Evolutionary conservation across 2,329 filamentous ascomycete genomes (phyloP), one percentile per base, ranked within the genome.

Genomic region (Colletotrichum gloeosporioides): DNA sequence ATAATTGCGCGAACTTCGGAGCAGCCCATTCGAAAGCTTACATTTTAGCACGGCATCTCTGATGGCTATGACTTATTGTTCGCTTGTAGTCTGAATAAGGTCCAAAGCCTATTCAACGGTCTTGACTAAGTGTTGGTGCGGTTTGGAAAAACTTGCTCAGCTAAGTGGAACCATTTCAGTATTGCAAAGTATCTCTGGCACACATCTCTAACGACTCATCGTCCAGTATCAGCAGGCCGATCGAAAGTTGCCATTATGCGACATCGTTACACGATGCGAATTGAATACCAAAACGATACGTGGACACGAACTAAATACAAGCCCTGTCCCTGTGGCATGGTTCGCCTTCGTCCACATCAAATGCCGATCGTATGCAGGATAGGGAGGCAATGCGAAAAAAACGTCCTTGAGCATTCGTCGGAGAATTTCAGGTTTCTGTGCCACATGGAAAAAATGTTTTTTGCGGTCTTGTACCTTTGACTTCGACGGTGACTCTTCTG

Each of bases 401-500:
- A 44, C 8, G 8, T 44, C 39, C 39, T 44, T 44, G 39, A 44
- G 0, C 16, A 44, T 44, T 44, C 39, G 4, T 44, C 39, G 39
- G 1, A n/a, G 39, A 15, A 6, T 13, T 44, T 0, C 16, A 44
- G 39, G 16, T 44, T 44, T 44, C 39, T 44, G 39, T 44, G 39
- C 39, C 39, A 4, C 9, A n/a, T n/a, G 0, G 0, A 1, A n/a
- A 2, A 44, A n/a, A 2, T 6, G 3, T 44, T 44, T 44, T n/a
- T n/a, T 1, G 39, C 18, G 39, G 44, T 49, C n/a, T 49, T 22
- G 44, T 22, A 49, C 12, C 0, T 49, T 49, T 1, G 1, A 49
- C 0, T 49, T 4, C 0, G 18, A 22, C 1, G 0, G 10, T 22
- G 39, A n/a, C 39, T 49, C 9, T 2, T 49, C 3, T 22, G 1